Percentiles rank a stretch among this genome's conserved stretches.
These are phyloP conservation scores for Sphagnum magellanicum DNA, from an alignment of 228 moss, liverwort and hornwort genomes.

Conservation along the genomic window DNA sequence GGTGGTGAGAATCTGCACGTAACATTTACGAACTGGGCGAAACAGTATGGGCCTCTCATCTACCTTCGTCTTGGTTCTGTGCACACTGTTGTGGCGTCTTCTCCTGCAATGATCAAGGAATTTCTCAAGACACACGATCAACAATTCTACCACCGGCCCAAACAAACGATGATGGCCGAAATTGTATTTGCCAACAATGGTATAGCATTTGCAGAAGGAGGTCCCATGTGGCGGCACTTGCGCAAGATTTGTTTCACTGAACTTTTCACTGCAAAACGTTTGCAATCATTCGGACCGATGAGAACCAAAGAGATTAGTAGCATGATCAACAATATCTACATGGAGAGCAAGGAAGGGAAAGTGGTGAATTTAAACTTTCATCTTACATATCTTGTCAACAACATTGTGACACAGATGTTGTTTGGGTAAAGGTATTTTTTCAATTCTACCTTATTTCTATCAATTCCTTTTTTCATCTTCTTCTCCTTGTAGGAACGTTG, in stretches of 20 bases:
- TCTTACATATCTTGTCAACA: neutral
- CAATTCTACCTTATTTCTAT: neutral
- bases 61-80: slow-evolving; percentile 31
- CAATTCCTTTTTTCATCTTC: neutral
- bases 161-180: no score
- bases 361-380: neutral
- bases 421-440: neutral
- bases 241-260: neutral
- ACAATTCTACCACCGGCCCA: no score
- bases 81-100: slow-evolving; percentile 30
- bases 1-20: slow-evolving; percentile 26
- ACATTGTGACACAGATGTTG: neutral
- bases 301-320: neutral
- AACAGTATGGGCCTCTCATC: slow-evolving; percentile 31
- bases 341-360: neutral
- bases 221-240: neutral
- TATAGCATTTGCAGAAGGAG: no score
- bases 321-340: neutral
- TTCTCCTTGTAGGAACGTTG: neutral
- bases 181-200: no score
- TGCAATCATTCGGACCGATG: neutral
- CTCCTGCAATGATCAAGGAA: slow-evolving; percentile 25
- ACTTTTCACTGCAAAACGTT: neutral
- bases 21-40: slow-evolving; percentile 18
- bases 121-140: slow-evolving; percentile 28